phyloP scores from a whole-genome alignment of 176 grass and related monocot species.

The Oryza officinalis region DNA sequence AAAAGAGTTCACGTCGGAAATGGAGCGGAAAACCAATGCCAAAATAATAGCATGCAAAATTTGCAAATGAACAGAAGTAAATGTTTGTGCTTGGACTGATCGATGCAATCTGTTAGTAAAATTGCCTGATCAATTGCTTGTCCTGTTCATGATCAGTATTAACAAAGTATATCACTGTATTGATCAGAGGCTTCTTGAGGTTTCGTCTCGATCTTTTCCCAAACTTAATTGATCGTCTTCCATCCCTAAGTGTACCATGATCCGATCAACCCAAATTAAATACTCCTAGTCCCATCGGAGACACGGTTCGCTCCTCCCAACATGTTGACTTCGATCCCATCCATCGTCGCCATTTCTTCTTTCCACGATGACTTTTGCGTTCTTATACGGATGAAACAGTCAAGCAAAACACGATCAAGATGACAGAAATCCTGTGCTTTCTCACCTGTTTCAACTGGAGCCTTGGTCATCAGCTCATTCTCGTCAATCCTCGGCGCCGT shows the following conservation, averaged over 20 bases:
- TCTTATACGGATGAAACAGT: background rate
- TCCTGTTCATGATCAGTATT: background rate
- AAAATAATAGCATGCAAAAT: no score
- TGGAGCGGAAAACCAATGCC: no score
- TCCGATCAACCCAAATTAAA: background rate
- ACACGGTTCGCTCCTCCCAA: background rate
- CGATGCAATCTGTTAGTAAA: background rate
- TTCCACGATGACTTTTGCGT: background rate
- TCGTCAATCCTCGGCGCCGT: background rate
- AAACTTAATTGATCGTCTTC: background rate
- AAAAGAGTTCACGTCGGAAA: background rate
- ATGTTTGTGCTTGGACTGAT: background rate
- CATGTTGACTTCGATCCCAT: conserved; percentile 1
- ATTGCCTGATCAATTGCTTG: background rate
- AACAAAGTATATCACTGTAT: no score
- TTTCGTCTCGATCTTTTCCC: background rate
- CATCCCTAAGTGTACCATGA: background rate
- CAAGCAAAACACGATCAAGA: background rate
- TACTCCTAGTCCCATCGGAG: background rate
- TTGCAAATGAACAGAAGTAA: no score
- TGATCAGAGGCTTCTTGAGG: background rate
- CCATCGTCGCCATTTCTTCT: background rate
- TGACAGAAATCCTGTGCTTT: background rate
- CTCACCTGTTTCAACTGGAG: conserved; percentile 25
- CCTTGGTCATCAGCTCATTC: conserved; percentile 14